Base-by-base conservation (phyloP, 306 rosid genomes). In the Prunus mume region DNA sequence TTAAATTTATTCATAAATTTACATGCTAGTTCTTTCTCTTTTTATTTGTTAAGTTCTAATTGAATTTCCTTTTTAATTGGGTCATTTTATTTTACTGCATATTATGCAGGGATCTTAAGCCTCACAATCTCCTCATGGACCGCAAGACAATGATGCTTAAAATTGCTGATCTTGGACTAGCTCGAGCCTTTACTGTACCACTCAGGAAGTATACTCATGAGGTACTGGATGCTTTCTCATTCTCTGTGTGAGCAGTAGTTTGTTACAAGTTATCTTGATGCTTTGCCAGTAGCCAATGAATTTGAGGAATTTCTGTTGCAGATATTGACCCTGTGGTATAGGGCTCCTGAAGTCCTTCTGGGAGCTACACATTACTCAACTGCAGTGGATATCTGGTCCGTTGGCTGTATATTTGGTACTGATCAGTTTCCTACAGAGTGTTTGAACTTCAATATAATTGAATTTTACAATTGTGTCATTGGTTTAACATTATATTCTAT, bases 291-390 rank as follows among this genome's bases (percentile, higher is more conserved):
- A 13, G 46, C 47, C 9, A 57, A 60, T 45, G 49, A 56, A 14
- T 50, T 4, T 15, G 7, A 25, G 24, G 2, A 46, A 45, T 52
- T 15, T 8, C 43, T 45, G 69, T 69, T 82, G 72, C 91, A 91
- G 97, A 92, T 92, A 65, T 73, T 92, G 61, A 95, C 97, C 38
- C 92, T 95, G 14, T 95, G 97, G 97, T 92, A 95, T 73, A 89
- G 97, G 86, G 99, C 99, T 32, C 97, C 97, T 41, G 97, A 95
- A 84, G 99, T 95, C 64, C 97, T 95, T 73, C 64, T 95, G 75
- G 97, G 99, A n/a, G 88, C 93, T 5, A 92, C 99, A 32, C 97
- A 92, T 85, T 95, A 95, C 90, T 95, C 99, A 38, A 95, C 92
- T 69, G 99, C 90, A 0, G 97, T 95, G 25, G 99, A 95, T 68